Conservation (phyloP, 2,329 filamentous ascomycete species). For the Bisporella sp. region DNA sequence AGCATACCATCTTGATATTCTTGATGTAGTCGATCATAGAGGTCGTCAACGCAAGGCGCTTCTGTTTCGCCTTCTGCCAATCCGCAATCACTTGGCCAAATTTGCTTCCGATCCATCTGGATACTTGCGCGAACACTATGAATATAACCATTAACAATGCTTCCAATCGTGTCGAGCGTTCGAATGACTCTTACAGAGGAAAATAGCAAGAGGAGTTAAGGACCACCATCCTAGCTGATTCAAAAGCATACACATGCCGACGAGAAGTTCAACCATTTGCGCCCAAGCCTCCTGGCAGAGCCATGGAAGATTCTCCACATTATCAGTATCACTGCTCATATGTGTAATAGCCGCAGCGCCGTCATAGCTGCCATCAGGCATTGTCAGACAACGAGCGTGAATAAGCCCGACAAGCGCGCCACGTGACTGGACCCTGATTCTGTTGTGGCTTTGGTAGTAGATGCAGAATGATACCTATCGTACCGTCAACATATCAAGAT, state of each 20-base stretch:
- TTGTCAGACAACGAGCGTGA: neutral
- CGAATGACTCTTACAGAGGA: neutral
- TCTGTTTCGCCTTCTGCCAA: neutral
- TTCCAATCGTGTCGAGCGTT: neutral
- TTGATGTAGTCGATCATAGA: neutral
- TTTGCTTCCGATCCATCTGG: neutral
- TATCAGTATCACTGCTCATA: neutral
- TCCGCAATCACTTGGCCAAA: neutral
- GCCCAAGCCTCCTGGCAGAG: neutral
- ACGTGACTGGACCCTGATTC: neutral
- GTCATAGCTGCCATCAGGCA: neutral
- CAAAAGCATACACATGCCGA: neutral
- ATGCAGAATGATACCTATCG: neutral
- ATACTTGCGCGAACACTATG: neutral
- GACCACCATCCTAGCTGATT: neutral
- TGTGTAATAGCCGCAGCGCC: neutral
- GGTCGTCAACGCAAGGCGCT: neutral
- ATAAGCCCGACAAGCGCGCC: neutral
- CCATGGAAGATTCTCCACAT: neutral
- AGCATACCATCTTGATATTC: neutral
- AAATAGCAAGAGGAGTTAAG: neutral
- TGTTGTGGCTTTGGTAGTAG: neutral
- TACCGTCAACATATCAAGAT: neutral
- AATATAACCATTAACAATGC: neutral
- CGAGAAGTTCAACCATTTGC: neutral